These are phyloP conservation scores for Mortierella sp. DNA, from an alignment of 371 early-diverging fungal species.

Conservation along the genomic window DNA sequence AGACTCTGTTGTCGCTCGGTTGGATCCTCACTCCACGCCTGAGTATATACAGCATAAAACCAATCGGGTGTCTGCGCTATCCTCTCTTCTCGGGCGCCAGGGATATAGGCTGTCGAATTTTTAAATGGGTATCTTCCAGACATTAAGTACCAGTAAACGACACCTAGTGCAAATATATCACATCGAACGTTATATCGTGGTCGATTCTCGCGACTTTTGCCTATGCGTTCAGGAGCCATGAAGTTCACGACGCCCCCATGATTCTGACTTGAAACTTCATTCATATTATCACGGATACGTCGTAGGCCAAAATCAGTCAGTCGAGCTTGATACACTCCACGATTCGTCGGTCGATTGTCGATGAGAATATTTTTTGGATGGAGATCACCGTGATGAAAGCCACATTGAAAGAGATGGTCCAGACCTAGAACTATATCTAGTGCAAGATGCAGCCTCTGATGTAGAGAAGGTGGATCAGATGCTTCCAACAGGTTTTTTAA, in stretches of 20 bases:
- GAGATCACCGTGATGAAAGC: slow-evolving; percentile 54
- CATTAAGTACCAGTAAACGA: slow-evolving; percentile 48
- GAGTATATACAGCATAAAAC: slow-evolving; percentile 27
- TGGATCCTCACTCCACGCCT: slow-evolving; percentile 49
- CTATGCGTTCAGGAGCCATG: slow-evolving; percentile 53
- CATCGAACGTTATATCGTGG: slow-evolving; percentile 41
- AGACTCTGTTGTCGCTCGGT: slow-evolving; percentile 32
- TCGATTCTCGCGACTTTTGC: slow-evolving; percentile 29
- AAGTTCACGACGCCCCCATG: slow-evolving; percentile 47
- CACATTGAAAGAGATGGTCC: slow-evolving; percentile 39
- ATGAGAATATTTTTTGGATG: slow-evolving; percentile 54
- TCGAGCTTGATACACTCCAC: slow-evolving; percentile 34
- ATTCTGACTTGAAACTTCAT: slow-evolving; percentile 45
- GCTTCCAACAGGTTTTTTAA: slow-evolving; percentile 25
- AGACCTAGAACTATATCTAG: slow-evolving; percentile 44
- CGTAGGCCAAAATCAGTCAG: slow-evolving; percentile 55
- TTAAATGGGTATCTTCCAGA: slow-evolving; percentile 42
- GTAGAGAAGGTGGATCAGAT: slow-evolving; percentile 25
- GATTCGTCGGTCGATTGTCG: slow-evolving; percentile 14
- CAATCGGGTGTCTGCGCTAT: slow-evolving; percentile 40
- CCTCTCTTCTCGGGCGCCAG: slow-evolving; percentile 23
- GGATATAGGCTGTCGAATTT: slow-evolving; percentile 8
- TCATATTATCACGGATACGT: slow-evolving; percentile 33
- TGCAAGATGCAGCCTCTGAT: slow-evolving; percentile 33
- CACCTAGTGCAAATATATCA: slow-evolving; percentile 52